Evolutionary conservation across 768 basidiomycete genomes (phyloP).

Genomic region (Pisolithus albus): DNA sequence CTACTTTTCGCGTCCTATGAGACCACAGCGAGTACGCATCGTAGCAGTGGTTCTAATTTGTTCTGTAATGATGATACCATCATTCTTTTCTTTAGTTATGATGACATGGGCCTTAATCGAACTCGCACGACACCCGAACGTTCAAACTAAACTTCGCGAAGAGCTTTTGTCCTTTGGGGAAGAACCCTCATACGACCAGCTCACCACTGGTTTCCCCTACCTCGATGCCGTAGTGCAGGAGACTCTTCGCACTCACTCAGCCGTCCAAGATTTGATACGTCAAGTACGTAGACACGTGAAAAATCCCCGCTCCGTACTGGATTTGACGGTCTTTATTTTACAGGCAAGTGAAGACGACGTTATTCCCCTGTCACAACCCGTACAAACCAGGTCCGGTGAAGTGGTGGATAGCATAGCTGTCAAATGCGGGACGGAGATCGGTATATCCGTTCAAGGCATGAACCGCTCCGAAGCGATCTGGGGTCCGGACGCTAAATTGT

Average conservation of each 20-base stretch:
- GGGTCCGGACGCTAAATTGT: slow-evolving; percentile 54
- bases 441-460: slow-evolving; percentile 36
- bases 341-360: slow-evolving; percentile 49
- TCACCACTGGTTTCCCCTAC: slow-evolving; percentile 43
- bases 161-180: slow-evolving; percentile 37
- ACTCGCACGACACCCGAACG: slow-evolving; percentile 36
- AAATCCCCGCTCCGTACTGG: neutral
- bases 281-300: slow-evolving; percentile 5
- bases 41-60: neutral
- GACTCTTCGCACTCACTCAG: slow-evolving; percentile 37
- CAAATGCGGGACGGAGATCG: slow-evolving; percentile 41
- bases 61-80: neutral
- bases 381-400: slow-evolving; percentile 37
- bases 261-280: slow-evolving; percentile 20
- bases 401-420: slow-evolving; percentile 36
- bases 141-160: slow-evolving; percentile 42
- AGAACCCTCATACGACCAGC: slow-evolving; percentile 51
- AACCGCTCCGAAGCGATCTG: slow-evolving; percentile 50
- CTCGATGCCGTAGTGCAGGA: slow-evolving; percentile 47
- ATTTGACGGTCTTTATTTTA: neutral
- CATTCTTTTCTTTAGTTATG: slow-evolving; percentile 5
- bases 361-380: slow-evolving; percentile 47
- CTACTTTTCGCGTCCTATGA: slow-evolving; percentile 20
- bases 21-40: slow-evolving; percentile 13
- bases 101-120: slow-evolving; percentile 51